Base-by-base conservation (phyloP, 2,329 filamentous ascomycete species). In the Pseudogymnoascus sp. region DNA sequence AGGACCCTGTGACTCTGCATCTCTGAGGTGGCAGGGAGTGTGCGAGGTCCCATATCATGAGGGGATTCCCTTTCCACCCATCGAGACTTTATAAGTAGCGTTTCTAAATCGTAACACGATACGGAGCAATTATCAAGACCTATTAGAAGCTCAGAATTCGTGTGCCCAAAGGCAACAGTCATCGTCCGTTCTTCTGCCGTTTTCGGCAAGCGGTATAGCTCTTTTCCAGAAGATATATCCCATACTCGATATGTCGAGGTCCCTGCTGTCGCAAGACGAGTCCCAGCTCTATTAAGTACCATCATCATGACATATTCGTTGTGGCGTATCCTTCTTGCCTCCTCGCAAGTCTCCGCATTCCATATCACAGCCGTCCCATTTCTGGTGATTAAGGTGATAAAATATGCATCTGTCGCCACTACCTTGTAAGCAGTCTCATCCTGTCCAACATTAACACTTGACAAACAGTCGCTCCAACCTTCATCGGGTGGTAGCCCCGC, bases 301-400 rank as follows among this genome's bases (percentile, higher is more conserved):
- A 28, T 28, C 12, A n/a, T n/a, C 14, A 28, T 8, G 2, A 50
- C 14, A 28, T 28, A 50, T 50, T 50, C 69, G 11, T 60, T 61
- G 61, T 71, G 66, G n/a, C 63, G 14, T 38, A 71, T 19, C 8
- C 56, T 61, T 38, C 66, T 64, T 8, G 66, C 40, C 64, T 69
- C 66, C 31, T 61, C 62, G 61, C 67, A 72, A n/a, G 68, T 69
- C 19, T 67, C 61, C 3, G 69, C 65, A 41, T 67, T 59, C 66
- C 67, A 72, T 19, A 71, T 41, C 31, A 66, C 61, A n/a, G 69
- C 46, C 1, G 50, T 66, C 3, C 70, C 70, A 2, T 28, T 28
- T 59, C 61, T 66, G 14, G 60, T 65, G 8, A 67, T 66, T 2
- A 72, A 59, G 5, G 70, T 66, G 7, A 67, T 66, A 33, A 74